phyloP scores from a whole-genome alignment of 345 rosid genomes.

The Salix viminalis region DNA sequence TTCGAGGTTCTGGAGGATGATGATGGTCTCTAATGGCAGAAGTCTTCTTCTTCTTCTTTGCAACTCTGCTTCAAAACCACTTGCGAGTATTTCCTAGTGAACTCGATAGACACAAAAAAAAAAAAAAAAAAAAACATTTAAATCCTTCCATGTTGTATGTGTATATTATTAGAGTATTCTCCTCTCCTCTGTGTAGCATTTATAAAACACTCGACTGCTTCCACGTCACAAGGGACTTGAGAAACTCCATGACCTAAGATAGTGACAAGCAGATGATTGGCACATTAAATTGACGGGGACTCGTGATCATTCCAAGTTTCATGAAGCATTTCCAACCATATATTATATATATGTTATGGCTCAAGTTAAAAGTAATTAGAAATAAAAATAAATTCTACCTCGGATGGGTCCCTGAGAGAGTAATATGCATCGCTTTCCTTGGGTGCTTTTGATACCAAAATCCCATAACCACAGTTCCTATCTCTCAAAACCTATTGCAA shows the following conservation, averaged over 20 bases:
- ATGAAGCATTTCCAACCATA: neutral
- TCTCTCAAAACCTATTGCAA: conserved; percentile 63
- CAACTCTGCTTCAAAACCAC: conserved; percentile 26
- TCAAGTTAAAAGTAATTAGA: neutral
- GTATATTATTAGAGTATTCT: conserved; percentile 9
- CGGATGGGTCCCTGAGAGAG: conserved; percentile 79
- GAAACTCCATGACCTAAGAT: conserved; percentile 85
- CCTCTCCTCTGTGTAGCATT: neutral
- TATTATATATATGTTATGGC: too few relatives aligned
- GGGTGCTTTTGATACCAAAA: conserved; percentile 72
- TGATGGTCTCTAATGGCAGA: neutral
- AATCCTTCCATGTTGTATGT: conserved; percentile 6
- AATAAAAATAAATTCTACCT: conserved; percentile 38
- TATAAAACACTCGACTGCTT: conserved; percentile 48
- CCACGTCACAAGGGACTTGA: conserved; percentile 64
- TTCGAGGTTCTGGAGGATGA: conserved; percentile 1
- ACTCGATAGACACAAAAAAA: neutral
- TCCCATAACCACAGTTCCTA: conserved; percentile 69
- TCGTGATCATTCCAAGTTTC: neutral
- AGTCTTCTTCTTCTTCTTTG: neutral
- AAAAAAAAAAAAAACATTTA: neutral
- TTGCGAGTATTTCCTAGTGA: conserved; percentile 6
- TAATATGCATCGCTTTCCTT: conserved; percentile 80
- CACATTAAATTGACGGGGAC: neutral
- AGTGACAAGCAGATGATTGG: neutral